A percentile compares a stretch with the other conserved stretches of the same genome.
phyloP scores from a whole-genome alignment of 1,284 basidiomycete genomes.

The Moniliella sp. region DNA sequence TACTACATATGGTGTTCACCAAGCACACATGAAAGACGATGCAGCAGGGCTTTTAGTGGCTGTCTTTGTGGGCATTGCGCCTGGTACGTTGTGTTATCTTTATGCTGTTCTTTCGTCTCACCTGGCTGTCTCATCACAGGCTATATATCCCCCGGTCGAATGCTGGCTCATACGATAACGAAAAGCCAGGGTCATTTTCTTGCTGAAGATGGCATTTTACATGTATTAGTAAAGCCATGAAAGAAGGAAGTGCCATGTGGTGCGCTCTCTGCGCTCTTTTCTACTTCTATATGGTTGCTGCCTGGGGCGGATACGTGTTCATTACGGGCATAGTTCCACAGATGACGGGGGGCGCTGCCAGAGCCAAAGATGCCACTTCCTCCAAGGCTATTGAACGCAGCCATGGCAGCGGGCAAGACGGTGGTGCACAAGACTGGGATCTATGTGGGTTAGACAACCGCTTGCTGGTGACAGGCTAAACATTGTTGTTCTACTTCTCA shows the following conservation, averaged over 20 bases:
- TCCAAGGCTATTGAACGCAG: no score
- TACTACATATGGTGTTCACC: conserved; percentile 46
- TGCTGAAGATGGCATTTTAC: conserved; percentile 97
- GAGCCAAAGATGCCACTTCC: no score
- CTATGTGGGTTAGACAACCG: conserved; percentile 67
- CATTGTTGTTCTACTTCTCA: conserved; percentile 54
- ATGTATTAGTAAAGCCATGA: conserved; percentile 90
- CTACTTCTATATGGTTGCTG: conserved; percentile 99
- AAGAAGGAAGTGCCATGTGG: conserved; percentile 73
- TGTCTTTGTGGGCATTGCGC: conserved; percentile 93
- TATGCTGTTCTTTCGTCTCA: no score
- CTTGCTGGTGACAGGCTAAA: conserved; percentile 54
- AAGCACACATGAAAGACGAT: conserved; percentile 39
- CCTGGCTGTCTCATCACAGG: no score
- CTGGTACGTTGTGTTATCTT: no score
- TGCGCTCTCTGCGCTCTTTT: conserved; percentile 76
- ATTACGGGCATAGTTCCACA: conserved; percentile 99
- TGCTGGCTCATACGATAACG: conserved; percentile 96
- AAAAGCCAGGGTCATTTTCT: conserved; percentile 98
- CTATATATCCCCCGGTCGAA: conserved; percentile 97
- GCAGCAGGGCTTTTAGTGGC: conserved; percentile 67
- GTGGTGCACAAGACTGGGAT: conserved; percentile 43
- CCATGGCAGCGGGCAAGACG: conserved; percentile 31
- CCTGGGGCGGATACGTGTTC: conserved; percentile 98
- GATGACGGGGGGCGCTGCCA: no score